These are phyloP conservation scores for Fusarium poae DNA, from an alignment of 2,329 filamentous ascomycete species.

Conservation along the genomic window DNA sequence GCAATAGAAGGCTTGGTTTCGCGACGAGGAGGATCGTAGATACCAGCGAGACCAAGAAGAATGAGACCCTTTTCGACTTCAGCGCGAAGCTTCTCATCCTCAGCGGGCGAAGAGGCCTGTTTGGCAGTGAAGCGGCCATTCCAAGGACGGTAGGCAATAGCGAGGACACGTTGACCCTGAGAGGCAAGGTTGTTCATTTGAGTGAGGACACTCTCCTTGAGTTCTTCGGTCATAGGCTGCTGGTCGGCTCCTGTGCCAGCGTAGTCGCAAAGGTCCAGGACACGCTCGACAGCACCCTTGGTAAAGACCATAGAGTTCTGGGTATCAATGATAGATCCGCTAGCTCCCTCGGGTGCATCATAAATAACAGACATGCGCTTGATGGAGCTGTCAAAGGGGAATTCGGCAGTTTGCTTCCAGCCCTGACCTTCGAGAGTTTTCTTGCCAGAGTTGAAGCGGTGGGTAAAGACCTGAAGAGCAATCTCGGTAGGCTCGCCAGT, in stretches of 20 bases:
- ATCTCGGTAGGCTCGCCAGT: slow-evolving; percentile 81
- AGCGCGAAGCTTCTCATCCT: slow-evolving; percentile 65
- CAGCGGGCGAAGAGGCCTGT: slow-evolving; percentile 50
- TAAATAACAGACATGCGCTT: slow-evolving; percentile 87
- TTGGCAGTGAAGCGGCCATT: slow-evolving; percentile 62
- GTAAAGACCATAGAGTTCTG: slow-evolving; percentile 68
- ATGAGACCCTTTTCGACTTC: slow-evolving; percentile 76
- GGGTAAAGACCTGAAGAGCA: slow-evolving; percentile 80
- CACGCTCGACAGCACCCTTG: slow-evolving; percentile 72
- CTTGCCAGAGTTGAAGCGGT: slow-evolving; percentile 73
- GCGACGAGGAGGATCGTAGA: slow-evolving; percentile 87
- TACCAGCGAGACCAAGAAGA: slow-evolving; percentile 85
- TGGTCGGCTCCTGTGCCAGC: slow-evolving; percentile 59
- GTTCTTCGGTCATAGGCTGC: slow-evolving; percentile 63
- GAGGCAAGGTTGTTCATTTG: slow-evolving; percentile 72
- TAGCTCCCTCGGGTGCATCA: slow-evolving; percentile 60
- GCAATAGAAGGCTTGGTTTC: slow-evolving; percentile 81
- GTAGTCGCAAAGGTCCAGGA: slow-evolving; percentile 68
- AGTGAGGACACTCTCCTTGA: slow-evolving; percentile 63
- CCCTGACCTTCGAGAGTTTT: slow-evolving; percentile 63
- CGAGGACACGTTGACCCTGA: slow-evolving; percentile 79
- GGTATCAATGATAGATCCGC: slow-evolving; percentile 55
- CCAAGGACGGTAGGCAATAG: slow-evolving; percentile 74
- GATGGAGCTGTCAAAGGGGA: slow-evolving; percentile 82
- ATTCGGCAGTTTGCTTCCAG: slow-evolving; percentile 77